These are phyloP conservation scores for Colletotrichum nymphaeae DNA, from an alignment of 2,329 filamentous ascomycete genomes.

Conservation along the genomic window DNA sequence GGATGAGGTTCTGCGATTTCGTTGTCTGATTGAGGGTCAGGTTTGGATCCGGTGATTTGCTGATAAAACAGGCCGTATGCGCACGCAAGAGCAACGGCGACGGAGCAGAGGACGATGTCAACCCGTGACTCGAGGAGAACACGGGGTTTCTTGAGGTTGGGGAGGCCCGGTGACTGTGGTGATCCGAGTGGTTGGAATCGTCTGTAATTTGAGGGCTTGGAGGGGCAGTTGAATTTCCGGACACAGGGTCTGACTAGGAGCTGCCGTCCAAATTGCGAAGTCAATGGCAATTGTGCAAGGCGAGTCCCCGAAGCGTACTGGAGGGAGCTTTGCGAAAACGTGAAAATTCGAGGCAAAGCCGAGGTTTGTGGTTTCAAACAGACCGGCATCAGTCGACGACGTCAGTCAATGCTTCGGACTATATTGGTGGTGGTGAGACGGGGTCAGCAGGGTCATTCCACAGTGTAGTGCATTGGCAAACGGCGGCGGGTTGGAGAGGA, in stretches of 20 bases:
- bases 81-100: conserved; percentile 30
- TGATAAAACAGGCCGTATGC: conserved; percentile 28
- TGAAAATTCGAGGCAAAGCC: conserved; percentile 27
- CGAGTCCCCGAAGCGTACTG: conserved; percentile 1
- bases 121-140: conserved; percentile 31
- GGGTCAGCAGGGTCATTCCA: conserved; percentile 33
- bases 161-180: neutral
- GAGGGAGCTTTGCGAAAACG: conserved; percentile 4
- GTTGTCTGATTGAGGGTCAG: neutral
- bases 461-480: neutral
- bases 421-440: conserved; percentile 14
- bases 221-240: neutral
- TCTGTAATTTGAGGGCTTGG: conserved; percentile 7
- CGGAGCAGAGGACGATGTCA: conserved; percentile 22
- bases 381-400: conserved; percentile 32
- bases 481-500: neutral
- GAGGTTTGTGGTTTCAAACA: conserved; percentile 30
- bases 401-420: conserved; percentile 9
- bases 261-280: neutral
- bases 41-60: neutral
- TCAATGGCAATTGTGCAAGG: neutral
- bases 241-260: neutral
- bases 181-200: neutral
- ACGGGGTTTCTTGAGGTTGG: neutral
- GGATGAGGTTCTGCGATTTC: neutral